Conservation (phyloP, 768 basidiomycete genomes). For the Termitomyces eurrhizus region DNA sequence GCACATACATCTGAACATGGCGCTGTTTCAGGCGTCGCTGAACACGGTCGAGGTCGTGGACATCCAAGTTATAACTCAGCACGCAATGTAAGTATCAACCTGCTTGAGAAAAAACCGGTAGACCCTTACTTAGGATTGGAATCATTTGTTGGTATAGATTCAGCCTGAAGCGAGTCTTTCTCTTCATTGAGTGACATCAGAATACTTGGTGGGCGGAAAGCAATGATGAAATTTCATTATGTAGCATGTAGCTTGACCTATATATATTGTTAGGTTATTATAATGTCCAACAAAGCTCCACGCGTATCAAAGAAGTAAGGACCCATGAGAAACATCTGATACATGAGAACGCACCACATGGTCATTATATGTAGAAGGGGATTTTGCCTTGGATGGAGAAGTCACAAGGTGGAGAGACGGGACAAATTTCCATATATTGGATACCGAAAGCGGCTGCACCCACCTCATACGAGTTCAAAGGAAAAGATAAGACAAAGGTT, state of each 20-base stretch:
- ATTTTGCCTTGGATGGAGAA: no score
- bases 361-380: no score
- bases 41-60: constrained; percentile 63
- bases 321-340: neutral
- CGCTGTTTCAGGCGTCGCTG: constrained; percentile 73
- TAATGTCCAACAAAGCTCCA: no score
- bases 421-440: no score
- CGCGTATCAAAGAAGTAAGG: neutral
- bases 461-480: no score
- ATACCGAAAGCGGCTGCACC: no score
- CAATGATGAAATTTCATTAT: no score
- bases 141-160: neutral
- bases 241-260: neutral
- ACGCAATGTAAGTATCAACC: neutral
- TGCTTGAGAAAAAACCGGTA: neutral
- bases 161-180: neutral
- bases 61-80: constrained; percentile 46
- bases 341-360: no score
- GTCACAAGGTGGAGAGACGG: no score
- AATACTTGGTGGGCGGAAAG: neutral
- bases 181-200: neutral
- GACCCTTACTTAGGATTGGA: constrained; percentile 3
- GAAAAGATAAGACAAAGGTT: no score
- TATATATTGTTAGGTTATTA: neutral
- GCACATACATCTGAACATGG: constrained; percentile 71